Conservation (phyloP, 169 alveolate genomes). For the Plasmodium malariae region DNA sequence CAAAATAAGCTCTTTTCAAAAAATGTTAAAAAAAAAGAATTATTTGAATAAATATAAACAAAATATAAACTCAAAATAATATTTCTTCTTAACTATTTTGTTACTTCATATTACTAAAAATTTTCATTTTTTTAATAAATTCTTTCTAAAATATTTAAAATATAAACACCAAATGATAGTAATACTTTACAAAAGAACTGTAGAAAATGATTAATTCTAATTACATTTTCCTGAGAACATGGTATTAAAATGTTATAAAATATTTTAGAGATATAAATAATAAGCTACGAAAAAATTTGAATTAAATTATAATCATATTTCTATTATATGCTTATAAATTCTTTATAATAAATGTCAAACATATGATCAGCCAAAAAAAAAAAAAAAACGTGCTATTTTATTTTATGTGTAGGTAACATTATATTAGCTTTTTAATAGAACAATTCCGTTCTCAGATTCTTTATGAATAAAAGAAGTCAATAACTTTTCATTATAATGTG, state of each 20-base stretch:
- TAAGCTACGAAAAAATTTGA: background rate
- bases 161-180: background rate
- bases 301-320: no score
- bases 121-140: background rate
- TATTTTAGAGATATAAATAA: background rate
- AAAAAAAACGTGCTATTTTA: no score
- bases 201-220: background rate
- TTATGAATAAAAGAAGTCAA: background rate
- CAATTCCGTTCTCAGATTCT: no score
- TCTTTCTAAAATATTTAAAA: conserved; percentile 3
- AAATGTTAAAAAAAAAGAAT: no score
- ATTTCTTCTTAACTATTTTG: conserved; percentile 1
- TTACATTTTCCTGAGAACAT: background rate
- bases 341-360: no score
- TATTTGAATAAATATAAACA: background rate
- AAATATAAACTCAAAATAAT: background rate
- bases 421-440: no score
- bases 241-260: no score
- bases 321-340: background rate
- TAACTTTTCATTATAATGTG: background rate
- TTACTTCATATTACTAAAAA: background rate
- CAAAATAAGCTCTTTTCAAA: no score
- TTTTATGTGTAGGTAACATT: no score
- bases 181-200: background rate
- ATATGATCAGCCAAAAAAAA: background rate